Base-by-base conservation (phyloP, 352 stramenopile species). In the Phytophthora cajani region DNA sequence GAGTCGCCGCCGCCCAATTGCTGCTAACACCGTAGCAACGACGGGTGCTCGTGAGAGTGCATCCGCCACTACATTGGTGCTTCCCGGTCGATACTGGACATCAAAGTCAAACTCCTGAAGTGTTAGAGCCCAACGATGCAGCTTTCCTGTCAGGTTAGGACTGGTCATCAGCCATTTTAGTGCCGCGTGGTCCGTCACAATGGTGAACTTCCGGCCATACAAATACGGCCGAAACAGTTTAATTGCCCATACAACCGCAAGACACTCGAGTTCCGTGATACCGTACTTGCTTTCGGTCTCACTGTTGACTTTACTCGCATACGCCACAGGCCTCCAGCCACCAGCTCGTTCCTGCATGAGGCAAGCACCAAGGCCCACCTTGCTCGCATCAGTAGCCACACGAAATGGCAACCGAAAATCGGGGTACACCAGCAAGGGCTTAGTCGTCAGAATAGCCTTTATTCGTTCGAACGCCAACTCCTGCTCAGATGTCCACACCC, bases 71-170 rank as follows among this genome's bases (percentile, higher is more conserved):
- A 67, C 54, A 21, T 73, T 73, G 0, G 51, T 33, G 5, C 61
- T 61, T 0, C 65, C 65, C 0, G 67, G 50, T 0, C 42, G 23
- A 23, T 62, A 72, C n/a, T 51, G 42, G 5, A 75, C 9, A 10
- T 59, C 25, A 19, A 79, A 64, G 40, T 69, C 21, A 52, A 67
- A 75, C 17, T 75, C 62, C 23, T 75, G 71, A 7, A 79, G 67
- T 6, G 47, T 53, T 11, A 75, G 5, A 11, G 63, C 59, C 67
- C 67, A 79, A 0, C 64, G 47, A 5, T 75, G 62, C 21, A 75
- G 33, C 11, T 40, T 36, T 7, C 46, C 47, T 9, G 16, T 54
- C 4, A 70, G 52, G 19, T 54, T 54, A 21, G 17, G 17, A 12
- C 47, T 33, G 3, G n/a, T 54, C 47, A 54, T 54, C 16, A 54